phyloP scores from a whole-genome alignment of 306 rosid species.

The Purshia tridentata region DNA sequence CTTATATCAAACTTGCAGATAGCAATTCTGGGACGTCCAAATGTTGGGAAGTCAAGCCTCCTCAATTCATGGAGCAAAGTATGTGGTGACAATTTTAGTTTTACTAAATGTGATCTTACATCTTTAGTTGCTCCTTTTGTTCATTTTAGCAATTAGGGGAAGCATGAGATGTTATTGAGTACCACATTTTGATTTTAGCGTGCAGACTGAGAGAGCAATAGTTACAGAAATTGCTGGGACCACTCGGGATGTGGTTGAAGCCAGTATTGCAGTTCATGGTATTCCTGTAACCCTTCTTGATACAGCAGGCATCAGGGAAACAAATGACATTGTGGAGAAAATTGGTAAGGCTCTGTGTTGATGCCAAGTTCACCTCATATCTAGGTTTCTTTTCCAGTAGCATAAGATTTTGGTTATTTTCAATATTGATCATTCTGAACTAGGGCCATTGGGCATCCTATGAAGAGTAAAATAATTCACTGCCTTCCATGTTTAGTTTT shows the following conservation, averaged over 20 bases:
- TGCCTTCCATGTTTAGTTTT: neutral
- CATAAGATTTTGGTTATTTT: neutral
- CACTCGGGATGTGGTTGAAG: constrained; percentile 95
- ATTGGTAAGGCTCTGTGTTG: constrained; percentile 55
- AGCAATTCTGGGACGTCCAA: constrained; percentile 96
- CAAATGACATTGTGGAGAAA: constrained; percentile 89
- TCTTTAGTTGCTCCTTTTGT: neutral
- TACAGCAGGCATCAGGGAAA: constrained; percentile 96
- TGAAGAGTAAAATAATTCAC: neutral
- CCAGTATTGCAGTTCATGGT: constrained; percentile 67
- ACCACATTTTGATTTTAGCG: constrained; percentile 55
- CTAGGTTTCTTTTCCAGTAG: neutral
- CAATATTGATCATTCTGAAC: neutral
- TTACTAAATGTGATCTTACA: neutral
- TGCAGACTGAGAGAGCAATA: constrained; percentile 99
- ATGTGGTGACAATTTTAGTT: constrained; percentile 29
- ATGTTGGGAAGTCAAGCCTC: constrained; percentile 97
- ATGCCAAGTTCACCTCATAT: neutral
- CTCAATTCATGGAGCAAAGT: constrained; percentile 99
- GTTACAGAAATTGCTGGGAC: constrained; percentile 99
- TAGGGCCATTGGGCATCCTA: neutral
- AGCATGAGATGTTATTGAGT: constrained; percentile 45
- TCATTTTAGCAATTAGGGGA: neutral
- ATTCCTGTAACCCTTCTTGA: constrained; percentile 95
- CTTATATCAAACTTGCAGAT: constrained; percentile 51